Base-by-base conservation (phyloP, 192 early-diverging fungal genomes). In the Chytriomyces sp. region DNA sequence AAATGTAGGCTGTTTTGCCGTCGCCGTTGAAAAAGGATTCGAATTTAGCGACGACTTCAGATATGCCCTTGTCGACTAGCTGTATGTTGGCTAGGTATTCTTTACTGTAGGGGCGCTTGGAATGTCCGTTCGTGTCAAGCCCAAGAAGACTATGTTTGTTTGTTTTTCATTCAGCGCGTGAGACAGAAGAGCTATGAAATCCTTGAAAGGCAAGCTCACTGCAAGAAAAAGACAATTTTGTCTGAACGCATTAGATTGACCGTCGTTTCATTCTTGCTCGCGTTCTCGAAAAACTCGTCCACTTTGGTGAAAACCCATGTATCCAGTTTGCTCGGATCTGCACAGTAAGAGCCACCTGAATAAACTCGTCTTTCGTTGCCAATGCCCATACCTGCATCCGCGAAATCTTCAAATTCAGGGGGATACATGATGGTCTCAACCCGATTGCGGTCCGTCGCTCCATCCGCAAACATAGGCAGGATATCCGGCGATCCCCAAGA, bases 401-500 rank as follows among this genome's bases (percentile, higher is more conserved):
- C 86, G 84, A 95, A 98, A 75, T 98, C 93, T 74, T 98, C 96
- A 68, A 80, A 82, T 71, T 94, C 94, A 28, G 86, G 78, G 22
- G 87, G 80, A 72, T 96, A 98, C 94, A 96, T 98, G 74, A 91
- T 91, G 14, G 90, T 94, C 38, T 98, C 94, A 14, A 98, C 88
- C 31, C 84, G 83, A 59, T 78, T 70, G 14, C 83, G 84, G 75
- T 95, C 91, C 0, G 93, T 90, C 4, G 96, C 93, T 40, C 96
- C 96, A 4, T 94, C 86, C 7, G 91, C 86, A 85, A 98, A 98
- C 94, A 98, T 98, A 34, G 93, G 94, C 58, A 98, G 79, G 70
- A 98, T 98, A 77, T 98, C 96, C 22, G 96, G 96, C 55, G 94
- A 95, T 26, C 96, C 96, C 81, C 96, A 98, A 17, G 94, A 96